Evolutionary conservation across 1,139 yeast species (phyloP).

Genomic region (Zygosaccharomyces pseudobailii): DNA sequence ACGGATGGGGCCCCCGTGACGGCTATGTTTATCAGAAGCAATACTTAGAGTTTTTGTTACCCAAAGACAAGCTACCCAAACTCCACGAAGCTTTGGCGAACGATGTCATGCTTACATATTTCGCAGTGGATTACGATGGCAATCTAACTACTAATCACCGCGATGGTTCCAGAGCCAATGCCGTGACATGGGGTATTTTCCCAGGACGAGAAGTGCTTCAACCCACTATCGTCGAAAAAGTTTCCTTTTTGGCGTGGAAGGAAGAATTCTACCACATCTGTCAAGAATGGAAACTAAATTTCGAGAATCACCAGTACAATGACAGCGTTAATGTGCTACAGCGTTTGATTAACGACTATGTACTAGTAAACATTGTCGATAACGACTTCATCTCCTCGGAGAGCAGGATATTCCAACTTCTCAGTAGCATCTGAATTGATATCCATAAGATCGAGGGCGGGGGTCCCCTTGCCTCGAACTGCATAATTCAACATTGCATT

Average conservation of each 20-base stretch:
- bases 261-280: constrained; percentile 87
- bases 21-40: constrained; percentile 94
- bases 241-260: constrained; percentile 91
- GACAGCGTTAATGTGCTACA: constrained; percentile 43
- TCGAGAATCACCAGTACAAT: constrained; percentile 36
- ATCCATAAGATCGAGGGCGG: background rate
- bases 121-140: constrained; percentile 62
- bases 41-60: constrained; percentile 77
- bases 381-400: constrained; percentile 56
- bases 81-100: constrained; percentile 40
- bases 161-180: constrained; percentile 72
- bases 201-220: constrained; percentile 89
- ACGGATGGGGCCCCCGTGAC: constrained; percentile 95
- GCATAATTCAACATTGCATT: constrained; percentile 14
- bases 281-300: constrained; percentile 70
- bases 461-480: background rate
- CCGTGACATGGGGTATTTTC: constrained; percentile 97
- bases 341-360: constrained; percentile 53
- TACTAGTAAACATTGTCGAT: constrained; percentile 84
- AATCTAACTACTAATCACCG: constrained; percentile 59
- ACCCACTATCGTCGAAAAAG: constrained; percentile 89
- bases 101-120: constrained; percentile 61
- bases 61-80: constrained; percentile 40
- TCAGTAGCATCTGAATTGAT: constrained; percentile 12
- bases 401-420: constrained; percentile 38